Percentiles rank a stretch among this genome's conserved stretches.
Conservation (phyloP, 169 alveolate species). For the Babesia ovis region DNA sequence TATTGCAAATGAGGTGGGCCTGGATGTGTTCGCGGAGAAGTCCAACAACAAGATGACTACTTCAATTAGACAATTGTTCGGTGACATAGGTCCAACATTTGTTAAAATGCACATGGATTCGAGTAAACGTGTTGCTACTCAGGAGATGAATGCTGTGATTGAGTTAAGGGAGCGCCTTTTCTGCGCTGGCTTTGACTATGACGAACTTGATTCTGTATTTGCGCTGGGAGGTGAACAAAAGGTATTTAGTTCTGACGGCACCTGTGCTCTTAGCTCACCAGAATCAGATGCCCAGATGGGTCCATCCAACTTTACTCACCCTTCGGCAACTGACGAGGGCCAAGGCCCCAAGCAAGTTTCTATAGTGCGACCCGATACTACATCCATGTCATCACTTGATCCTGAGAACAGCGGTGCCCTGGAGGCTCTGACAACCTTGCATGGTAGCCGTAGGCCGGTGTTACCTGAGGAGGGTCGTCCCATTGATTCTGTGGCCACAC, state of each 20-base stretch:
- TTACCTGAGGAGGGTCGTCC: slow-evolving; percentile 55
- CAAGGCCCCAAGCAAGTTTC: not conserved
- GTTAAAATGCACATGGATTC: slow-evolving; percentile 29
- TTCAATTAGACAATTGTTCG: slow-evolving; percentile 22
- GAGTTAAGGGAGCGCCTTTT: slow-evolving; percentile 46
- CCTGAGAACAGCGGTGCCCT: slow-evolving; percentile 29
- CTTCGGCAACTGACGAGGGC: not conserved
- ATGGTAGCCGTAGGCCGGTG: slow-evolving; percentile 47
- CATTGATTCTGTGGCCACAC: slow-evolving; percentile 57
- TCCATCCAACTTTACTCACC: slow-evolving; percentile 18
- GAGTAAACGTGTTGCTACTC: slow-evolving; percentile 37
- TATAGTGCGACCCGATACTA: slow-evolving; percentile 48
- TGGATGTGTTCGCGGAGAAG: slow-evolving; percentile 58
- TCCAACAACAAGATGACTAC: not conserved
- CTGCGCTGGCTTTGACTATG: slow-evolving; percentile 56
- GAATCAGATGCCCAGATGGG: not conserved
- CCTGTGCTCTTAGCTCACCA: not conserved
- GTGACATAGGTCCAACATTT: slow-evolving; percentile 45
- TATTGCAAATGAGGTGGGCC: slow-evolving; percentile 42
- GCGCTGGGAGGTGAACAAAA: not conserved
- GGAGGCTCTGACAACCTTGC: slow-evolving; percentile 40
- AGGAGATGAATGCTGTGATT: slow-evolving; percentile 25
- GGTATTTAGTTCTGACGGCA: not conserved
- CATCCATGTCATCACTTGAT: slow-evolving; percentile 34
- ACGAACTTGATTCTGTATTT: slow-evolving; percentile 47